Conservation (phyloP, 106 monocot species). For the Phalaenopsis aphrodite region DNA sequence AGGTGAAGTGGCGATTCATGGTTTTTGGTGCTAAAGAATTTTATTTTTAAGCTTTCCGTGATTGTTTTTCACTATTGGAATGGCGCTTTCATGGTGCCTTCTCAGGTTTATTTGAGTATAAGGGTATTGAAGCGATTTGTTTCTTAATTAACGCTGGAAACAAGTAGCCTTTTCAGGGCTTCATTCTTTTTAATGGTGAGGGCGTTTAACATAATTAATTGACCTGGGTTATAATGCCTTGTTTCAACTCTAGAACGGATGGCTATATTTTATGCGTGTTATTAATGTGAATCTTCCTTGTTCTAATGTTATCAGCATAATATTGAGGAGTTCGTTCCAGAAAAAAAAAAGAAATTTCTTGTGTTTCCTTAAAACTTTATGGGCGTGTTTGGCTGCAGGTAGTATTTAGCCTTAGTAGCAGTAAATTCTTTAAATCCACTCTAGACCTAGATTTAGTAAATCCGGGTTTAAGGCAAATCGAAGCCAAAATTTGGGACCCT, state of each 20-base stretch:
- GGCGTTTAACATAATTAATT: background rate
- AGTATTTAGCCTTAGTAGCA: too few relatives aligned
- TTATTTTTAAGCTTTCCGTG: background rate
- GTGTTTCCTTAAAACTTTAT: background rate
- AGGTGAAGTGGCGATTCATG: constrained; percentile 32
- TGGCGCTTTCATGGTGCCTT: background rate
- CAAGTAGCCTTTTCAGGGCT: background rate
- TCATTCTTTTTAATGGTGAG: background rate
- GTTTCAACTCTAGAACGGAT: background rate
- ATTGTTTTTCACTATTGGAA: background rate
- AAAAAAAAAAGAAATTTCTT: background rate
- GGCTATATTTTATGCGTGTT: background rate
- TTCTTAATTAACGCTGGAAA: background rate
- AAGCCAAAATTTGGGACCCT: too few relatives aligned
- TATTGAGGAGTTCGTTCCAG: background rate
- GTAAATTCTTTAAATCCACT: too few relatives aligned
- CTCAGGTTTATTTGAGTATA: background rate
- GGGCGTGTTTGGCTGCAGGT: too few relatives aligned
- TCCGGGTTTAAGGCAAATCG: too few relatives aligned
- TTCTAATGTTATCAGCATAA: background rate
- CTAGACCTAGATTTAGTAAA: too few relatives aligned
- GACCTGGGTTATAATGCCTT: background rate
- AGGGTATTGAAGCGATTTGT: background rate
- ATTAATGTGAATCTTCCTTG: background rate
- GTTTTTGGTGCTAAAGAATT: background rate